Evolutionary conservation across 1,284 basidiomycete species (phyloP), one percentile per base, ranked within the genome.

Genomic region (Cutaneotrichosporon spelunceum): DNA sequence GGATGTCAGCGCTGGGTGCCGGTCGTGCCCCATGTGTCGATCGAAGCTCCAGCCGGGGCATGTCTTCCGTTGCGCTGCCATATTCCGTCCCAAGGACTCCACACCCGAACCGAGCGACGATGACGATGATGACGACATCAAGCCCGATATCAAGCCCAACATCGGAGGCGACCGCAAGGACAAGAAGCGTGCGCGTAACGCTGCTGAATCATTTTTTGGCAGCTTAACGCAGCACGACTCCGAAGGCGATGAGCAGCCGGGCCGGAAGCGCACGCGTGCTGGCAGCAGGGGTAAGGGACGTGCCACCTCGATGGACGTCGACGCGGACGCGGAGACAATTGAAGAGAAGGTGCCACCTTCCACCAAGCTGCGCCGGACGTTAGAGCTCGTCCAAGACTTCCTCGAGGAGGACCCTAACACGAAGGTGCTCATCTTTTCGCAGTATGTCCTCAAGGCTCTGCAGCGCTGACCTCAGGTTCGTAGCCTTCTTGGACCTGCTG

Each of bases 1-100:
- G 2, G 65, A 74, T 30, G 59, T 68, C 3, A 54, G 64, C 10
- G 54, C 61, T 10, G 71, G 71, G 0, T 65, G 64, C 34, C 67
- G 75, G 45, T 60, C 68, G 2, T 80, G 79, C 59, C 79, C 79
- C 1, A 57, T 76, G 56, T 80, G 79, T 55, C 72, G 79, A 45
- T 54, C 56, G 1, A 57, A 66, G 21, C 67, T 80, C 33, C 62
- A 66, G 34, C 68, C 62, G 19, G 62, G 65, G 3, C 69, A 62
- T 44, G 52, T 77, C 16, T 79, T 77, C 67, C 63, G 70, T 2
- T 71, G 72, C 1, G 56, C 64, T 3, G 77, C 73, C 3, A 70
- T 77, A 55, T 74, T 70, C 62, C 59, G 71, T 16, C 71, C 75
- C 24, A 53, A 23, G 33, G 52, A 10, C 2, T 4, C 33, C 34